Conservation (phyloP, 2,329 filamentous ascomycete species). For the Setomelanomma holmii region DNA sequence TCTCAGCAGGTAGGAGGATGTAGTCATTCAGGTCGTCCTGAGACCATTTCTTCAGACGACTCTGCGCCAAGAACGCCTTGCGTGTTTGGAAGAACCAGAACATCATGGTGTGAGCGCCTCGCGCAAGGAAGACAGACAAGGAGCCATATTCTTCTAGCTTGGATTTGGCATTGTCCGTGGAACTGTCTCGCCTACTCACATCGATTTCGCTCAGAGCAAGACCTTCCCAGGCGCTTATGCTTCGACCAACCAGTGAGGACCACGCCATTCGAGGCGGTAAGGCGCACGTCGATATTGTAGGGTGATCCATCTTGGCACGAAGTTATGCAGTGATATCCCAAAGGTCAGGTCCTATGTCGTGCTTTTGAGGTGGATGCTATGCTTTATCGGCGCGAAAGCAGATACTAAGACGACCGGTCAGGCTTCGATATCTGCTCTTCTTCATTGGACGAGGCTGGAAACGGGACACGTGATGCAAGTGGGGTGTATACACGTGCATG, state of each 20-base stretch:
- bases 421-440: neutral
- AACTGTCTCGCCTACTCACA: too few species aligned
- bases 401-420: neutral
- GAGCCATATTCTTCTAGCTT: too few species aligned
- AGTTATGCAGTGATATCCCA: too few species aligned
- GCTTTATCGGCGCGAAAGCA: too few species aligned
- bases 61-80: constrained; percentile 18
- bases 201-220: constrained; percentile 7
- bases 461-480: neutral
- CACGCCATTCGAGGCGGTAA: constrained; percentile 11
- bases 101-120: neutral
- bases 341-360: too few species aligned
- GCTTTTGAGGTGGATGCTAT: neutral
- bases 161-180: too few species aligned
- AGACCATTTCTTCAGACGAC: constrained; percentile 14
- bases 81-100: constrained; percentile 24
- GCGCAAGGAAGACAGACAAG: neutral
- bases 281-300: neutral
- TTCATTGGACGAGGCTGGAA: neutral
- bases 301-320: neutral
- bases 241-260: constrained; percentile 15
- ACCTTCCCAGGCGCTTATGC: constrained; percentile 15
- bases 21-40: constrained; percentile 24
- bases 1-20: constrained; percentile 25
- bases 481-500: neutral